Evolutionary conservation across 768 basidiomycete genomes (phyloP), one percentile per base, ranked within the genome.

Genomic region (Boletus rex-veris): DNA sequence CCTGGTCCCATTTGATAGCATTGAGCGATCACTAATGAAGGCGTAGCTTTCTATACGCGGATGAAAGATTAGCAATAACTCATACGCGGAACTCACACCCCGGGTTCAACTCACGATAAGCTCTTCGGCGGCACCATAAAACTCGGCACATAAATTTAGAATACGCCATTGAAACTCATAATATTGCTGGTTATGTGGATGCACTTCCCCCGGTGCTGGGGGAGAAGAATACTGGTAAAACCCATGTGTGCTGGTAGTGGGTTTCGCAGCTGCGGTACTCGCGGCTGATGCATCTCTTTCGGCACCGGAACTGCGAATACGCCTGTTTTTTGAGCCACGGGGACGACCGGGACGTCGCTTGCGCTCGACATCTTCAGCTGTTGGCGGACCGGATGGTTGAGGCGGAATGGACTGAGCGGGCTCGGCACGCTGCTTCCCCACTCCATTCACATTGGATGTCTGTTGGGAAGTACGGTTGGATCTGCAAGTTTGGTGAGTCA

Each of bases 101-200:
- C 53, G 26, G 43, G 45, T 38, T 28, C 35, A 57, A 81, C 86
- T 69, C 69, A 91, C 89, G 54, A 92, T 79, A 43, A 92, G 80
- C 69, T 92, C 89, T 69, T 90, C 89, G 16, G 89, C 89, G 7
- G 89, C 89, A 26, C 83, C 85, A 71, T 92, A 92, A 66, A 92
- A 92, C 66, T 92, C 90, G 1, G 87, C 84, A 68, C 89, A 92
- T 38, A 92, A 73, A 63, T 89, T 89, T 53, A 91, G 68, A 38
- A 90, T 82, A 50, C 88, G 82, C 89, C 89, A 91, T 66, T 91
- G 89, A 63, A 91, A 91, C 64, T 91, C 88, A 68, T 88, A 89
- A 68, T 88, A 90, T 62, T 84, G 83, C 57, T 88, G 85, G 65
- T 88, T 88, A 58, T 85, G 82, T 3, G 83, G 74, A 52, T 80